A percentile compares a stretch with the other conserved stretches of the same genome.
phyloP scores from a whole-genome alignment of 331 rosid species.

The Dryas integrifolia region DNA sequence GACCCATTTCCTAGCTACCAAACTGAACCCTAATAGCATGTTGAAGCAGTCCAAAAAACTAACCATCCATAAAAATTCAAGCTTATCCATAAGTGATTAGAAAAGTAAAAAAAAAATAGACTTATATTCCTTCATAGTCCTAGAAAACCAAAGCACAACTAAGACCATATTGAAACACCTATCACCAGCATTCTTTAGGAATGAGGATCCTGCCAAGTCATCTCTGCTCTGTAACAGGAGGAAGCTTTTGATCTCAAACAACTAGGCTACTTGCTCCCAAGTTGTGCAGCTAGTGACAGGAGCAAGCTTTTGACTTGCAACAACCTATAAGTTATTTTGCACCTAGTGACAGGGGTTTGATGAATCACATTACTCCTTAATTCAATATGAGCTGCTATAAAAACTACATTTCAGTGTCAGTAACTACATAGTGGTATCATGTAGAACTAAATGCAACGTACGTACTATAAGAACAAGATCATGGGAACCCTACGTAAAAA shows the following conservation, averaged over 20 bases:
- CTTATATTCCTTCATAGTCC: neutral
- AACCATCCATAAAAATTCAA: neutral
- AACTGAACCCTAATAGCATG: neutral
- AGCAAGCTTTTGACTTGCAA: too few species aligned
- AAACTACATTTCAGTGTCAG: neutral
- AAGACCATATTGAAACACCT: neutral
- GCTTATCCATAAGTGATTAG: neutral
- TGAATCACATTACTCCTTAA: neutral
- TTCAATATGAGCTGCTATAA: neutral
- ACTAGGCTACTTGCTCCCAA: neutral
- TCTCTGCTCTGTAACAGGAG: neutral
- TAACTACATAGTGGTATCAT: neutral
- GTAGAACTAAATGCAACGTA: neutral
- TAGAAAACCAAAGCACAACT: neutral
- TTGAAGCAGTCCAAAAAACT: conserved; percentile 13
- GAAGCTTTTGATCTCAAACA: neutral
- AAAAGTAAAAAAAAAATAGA: neutral
- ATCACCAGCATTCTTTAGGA: neutral
- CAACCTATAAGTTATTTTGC: neutral
- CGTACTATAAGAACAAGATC: neutral
- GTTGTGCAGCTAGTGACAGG: neutral
- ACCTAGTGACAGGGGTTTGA: neutral
- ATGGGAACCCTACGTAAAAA: neutral
- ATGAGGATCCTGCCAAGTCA: neutral
- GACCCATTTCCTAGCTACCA: neutral